phyloP scores from a whole-genome alignment of 805 yeast genomes.

The Candida silvicultrix region DNA sequence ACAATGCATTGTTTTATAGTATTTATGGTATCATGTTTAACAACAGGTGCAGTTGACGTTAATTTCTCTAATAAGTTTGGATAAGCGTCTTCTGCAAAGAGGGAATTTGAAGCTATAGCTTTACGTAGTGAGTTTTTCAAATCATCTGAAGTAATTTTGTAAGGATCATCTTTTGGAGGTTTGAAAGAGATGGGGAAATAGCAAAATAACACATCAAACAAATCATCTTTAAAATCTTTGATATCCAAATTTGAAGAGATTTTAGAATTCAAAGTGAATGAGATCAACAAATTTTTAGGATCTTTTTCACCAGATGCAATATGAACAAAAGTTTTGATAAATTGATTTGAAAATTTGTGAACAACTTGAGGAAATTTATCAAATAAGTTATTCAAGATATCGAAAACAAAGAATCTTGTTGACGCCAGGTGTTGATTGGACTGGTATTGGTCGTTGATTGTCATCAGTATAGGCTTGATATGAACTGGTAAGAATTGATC shows the following conservation, averaged over 20 bases:
- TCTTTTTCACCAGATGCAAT: slow-evolving; percentile 88
- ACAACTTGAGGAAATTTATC: slow-evolving; percentile 21
- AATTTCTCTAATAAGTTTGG: slow-evolving; percentile 76
- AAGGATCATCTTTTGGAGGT: slow-evolving; percentile 88
- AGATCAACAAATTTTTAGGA: slow-evolving; percentile 75
- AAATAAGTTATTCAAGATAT: slow-evolving; percentile 35
- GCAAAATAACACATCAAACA: slow-evolving; percentile 88
- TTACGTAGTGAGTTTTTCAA: slow-evolving; percentile 55
- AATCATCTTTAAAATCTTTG: slow-evolving; percentile 44
- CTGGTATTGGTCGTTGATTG: slow-evolving; percentile 37
- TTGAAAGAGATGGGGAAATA: slow-evolving; percentile 94
- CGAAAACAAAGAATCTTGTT: slow-evolving; percentile 54
- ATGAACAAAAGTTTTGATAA: slow-evolving; percentile 53
- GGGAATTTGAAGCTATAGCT: slow-evolving; percentile 55
- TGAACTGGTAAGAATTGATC: slow-evolving; percentile 36
- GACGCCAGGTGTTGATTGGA: slow-evolving; percentile 56
- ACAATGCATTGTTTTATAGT: slow-evolving; percentile 55
- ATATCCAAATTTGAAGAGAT: slow-evolving; percentile 39
- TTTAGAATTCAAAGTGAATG: slow-evolving; percentile 49
- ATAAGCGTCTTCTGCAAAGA: slow-evolving; percentile 67
- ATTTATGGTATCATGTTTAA: slow-evolving; percentile 65
- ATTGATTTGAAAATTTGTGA: slow-evolving; percentile 22
- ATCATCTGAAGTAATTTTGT: slow-evolving; percentile 69
- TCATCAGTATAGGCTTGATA: slow-evolving; percentile 30
- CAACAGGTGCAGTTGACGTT: slow-evolving; percentile 65